These are phyloP conservation scores for Eutypa lata DNA, from an alignment of 2,329 filamentous ascomycete genomes.

Conservation along the genomic window DNA sequence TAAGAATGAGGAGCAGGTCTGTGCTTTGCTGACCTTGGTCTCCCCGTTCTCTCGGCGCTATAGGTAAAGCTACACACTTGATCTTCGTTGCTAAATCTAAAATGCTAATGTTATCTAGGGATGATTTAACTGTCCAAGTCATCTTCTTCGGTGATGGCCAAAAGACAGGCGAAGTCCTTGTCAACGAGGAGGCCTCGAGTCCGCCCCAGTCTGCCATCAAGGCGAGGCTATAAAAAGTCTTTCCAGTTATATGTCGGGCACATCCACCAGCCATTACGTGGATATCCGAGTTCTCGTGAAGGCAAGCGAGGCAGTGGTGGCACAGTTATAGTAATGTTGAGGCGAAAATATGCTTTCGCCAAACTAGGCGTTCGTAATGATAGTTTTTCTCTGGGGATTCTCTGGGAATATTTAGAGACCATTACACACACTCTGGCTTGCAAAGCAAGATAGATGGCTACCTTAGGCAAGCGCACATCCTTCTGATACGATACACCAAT, in stretches of 20 bases:
- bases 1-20: slow-evolving; percentile 89
- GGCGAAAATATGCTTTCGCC: too few species aligned
- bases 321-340: too few species aligned
- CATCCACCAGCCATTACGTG: too few species aligned
- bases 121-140: slow-evolving; percentile 95
- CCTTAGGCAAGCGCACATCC: too few species aligned
- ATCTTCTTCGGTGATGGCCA: slow-evolving; percentile 92
- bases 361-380: not conserved
- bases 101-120: slow-evolving; percentile 49
- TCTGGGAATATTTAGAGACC: not conserved
- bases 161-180: slow-evolving; percentile 71
- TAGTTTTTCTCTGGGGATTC: not conserved
- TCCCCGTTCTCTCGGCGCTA: slow-evolving; percentile 90
- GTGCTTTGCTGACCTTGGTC: slow-evolving; percentile 84
- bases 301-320: too few species aligned
- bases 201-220: slow-evolving; percentile 32
- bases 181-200: slow-evolving; percentile 86
- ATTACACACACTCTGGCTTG: not conserved
- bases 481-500: too few species aligned
- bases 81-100: not conserved
- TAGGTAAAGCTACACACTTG: slow-evolving; percentile 56
- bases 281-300: too few species aligned
- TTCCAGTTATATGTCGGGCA: not conserved
- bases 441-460: too few species aligned
- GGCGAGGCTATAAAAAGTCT: slow-evolving; percentile 29